Conservation (phyloP, 2,329 filamentous ascomycete species). For the Alternaria gaisen region DNA sequence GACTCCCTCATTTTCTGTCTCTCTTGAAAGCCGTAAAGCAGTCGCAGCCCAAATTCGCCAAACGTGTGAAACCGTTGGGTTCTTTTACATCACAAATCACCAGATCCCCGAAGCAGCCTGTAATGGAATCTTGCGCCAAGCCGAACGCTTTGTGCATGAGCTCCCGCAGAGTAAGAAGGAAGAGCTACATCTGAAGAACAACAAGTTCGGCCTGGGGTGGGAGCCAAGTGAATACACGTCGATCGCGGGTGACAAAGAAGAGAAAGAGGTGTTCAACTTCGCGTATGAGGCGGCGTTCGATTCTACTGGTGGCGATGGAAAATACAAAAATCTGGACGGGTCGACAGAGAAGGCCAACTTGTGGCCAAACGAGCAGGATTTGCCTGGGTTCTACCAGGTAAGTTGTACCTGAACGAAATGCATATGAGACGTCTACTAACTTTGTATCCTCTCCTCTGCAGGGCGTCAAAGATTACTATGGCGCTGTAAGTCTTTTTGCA, state of each 20-base stretch:
- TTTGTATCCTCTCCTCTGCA: too few species aligned
- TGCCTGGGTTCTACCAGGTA: constrained; percentile 50
- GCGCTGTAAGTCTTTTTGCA: constrained; percentile 30
- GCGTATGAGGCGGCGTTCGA: constrained; percentile 54
- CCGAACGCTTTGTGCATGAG: constrained; percentile 49
- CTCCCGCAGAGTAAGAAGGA: constrained; percentile 49
- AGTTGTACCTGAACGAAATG: too few species aligned
- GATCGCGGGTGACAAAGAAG: constrained; percentile 52
- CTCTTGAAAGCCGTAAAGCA: constrained; percentile 42
- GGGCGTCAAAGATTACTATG: constrained; percentile 51
- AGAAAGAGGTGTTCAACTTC: constrained; percentile 56
- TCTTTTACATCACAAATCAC: constrained; percentile 55
- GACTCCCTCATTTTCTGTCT: constrained; percentile 46
- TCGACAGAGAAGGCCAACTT: constrained; percentile 46
- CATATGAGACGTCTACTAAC: too few species aligned
- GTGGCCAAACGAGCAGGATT: constrained; percentile 52
- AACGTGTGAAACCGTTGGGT: constrained; percentile 53
- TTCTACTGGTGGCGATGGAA: constrained; percentile 52
- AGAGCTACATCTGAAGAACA: constrained; percentile 51
- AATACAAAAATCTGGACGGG: constrained; percentile 54
- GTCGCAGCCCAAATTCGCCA: constrained; percentile 52
- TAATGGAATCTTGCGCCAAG: constrained; percentile 47
- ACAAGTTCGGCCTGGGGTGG: constrained; percentile 53
- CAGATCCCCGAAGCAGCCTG: constrained; percentile 40
- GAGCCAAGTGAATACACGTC: constrained; percentile 54